Evolutionary conservation across 805 yeast species (phyloP), one percentile per base, ranked within the genome.

Genomic region (Saccharomycopsis babjevae): DNA sequence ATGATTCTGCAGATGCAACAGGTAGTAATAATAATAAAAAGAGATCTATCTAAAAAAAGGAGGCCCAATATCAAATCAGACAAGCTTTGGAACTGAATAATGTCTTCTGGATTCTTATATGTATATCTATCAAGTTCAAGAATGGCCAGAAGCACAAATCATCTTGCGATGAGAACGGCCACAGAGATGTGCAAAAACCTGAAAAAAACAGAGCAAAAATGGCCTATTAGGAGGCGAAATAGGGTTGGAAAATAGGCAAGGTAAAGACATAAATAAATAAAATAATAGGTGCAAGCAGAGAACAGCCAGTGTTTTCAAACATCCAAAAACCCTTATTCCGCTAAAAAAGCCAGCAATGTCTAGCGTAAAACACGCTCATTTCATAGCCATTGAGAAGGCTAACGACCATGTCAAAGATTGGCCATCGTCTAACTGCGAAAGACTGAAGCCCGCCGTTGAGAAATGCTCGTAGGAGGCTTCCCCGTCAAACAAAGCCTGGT

Each of bases 351-450:
- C 32, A 3, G 32, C 32, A 28, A 4, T 28, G 6, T 4, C 32
- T 28, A 4, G 6, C 3, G 32, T 4, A 28, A 28, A 28, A 28
- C 32, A 28, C 6, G 38, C 11, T 34, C 22, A 22, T 36, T 32
- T 39, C 40, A 57, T 30, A 8, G 30, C 42, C 54, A 57, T 57
- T 3, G 83, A 73, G 69, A 76, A 83, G 0, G 86, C 84, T 63
- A 83, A 72, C 57, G 81, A 71, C 88, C 88, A 84, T 5, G 86
- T 81, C 63, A 80, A 72, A 66, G 85, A 81, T 78, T 80, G 83
- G 32, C 88, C 89, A 63, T 80, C 77, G 65, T 84, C 88, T 64
- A 83, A 72, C 71, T 78, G 79, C 15, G 68, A 66, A 32, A 59
- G 20, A 30, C 72, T 70, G 58, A 75, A 77, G 50, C 61, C 57